Base-by-base conservation (phyloP, 2,329 filamentous ascomycete genomes). In the Penicillium sp. region DNA sequence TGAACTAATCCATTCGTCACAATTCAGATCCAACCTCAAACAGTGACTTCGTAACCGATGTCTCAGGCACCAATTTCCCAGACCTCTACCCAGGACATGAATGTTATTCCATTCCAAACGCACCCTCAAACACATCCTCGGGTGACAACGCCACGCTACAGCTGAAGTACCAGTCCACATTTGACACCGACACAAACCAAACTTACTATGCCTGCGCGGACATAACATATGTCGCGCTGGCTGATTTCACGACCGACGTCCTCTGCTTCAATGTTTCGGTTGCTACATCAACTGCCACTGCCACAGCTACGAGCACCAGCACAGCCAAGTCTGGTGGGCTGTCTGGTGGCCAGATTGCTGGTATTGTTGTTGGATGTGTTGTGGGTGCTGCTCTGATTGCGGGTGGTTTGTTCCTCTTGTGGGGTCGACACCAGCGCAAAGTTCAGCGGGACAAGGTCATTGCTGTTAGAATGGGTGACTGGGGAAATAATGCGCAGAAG, bases 141-240 rank as follows among this genome's bases (percentile, higher is more conserved):
- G 77, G 76, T 9, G 66, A 68, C 13, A 80, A 80, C 57, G 78
- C 78, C 3, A 81, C 79, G 2, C 73, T 80, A 47, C 77, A 80
- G 57, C 67, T 81, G 33, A 74, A 73, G 46, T 81, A 81, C 61
- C 72, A 71, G 49, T 72, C 75, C 1, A 75, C 76, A 21, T 76
- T 72, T 33, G 77, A 77, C 33, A 72, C 70, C 5, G 73, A 76
- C 42, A 72, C 71, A 27, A 74, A 77, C 27, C 67, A 78, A 56
- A 78, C 76, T 0, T 80, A 76, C 65, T 81, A 79, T 59, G 78
- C 78, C 8, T 81, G 78, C 58, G 73, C 78, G 1, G 78, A 81
- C 54, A 70, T 81, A n/a, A 77, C 71, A 6, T 79, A 79, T 53
- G 71, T 80, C 26, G 61, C 75, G 3, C 61, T 72, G 1, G 68